phyloP scores from a whole-genome alignment of 306 rosid species.

The cucumber (Cucumis sativus) region Cucumber_9930_V3 NC_026659.2:2438501-2439000 shows the following conservation, averaged over 20 bases:
- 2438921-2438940: neutral
- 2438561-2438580: neutral
- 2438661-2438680: neutral
- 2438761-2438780: neutral
- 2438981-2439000: slow-evolving; percentile 24
- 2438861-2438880: neutral
- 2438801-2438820: neutral
- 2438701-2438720: neutral
- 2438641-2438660: neutral
- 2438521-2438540: too few species aligned
- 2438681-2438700: neutral
- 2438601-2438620: neutral
- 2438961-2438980: neutral
- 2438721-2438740: neutral
- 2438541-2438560: neutral
- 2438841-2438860: neutral
- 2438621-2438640: neutral
- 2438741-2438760: neutral
- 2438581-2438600: neutral
- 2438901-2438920: neutral
- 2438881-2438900: neutral
- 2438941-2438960: neutral
- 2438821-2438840: neutral
- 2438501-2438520: too few species aligned
- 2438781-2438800: neutral